These are phyloP conservation scores for Aspergillus ochraceus DNA, from an alignment of 2,329 filamentous ascomycete genomes.

Conservation along the genomic window DNA sequence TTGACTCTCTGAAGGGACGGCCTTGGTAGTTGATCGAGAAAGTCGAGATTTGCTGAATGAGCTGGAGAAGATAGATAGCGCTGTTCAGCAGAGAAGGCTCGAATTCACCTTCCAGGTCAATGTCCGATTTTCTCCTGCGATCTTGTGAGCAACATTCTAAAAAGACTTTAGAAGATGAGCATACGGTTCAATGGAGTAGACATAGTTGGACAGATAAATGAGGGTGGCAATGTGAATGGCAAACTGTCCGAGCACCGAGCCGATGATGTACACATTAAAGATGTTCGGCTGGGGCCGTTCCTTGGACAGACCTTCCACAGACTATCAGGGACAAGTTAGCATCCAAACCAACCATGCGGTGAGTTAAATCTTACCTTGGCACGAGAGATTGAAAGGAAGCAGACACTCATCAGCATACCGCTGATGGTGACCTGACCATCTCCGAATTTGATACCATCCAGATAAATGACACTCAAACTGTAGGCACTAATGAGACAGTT, in stretches of 20 bases:
- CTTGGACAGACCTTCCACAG: slow-evolving; percentile 92
- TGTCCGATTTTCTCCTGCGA: slow-evolving; percentile 55
- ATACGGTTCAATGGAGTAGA: slow-evolving; percentile 82
- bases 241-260: slow-evolving; percentile 95
- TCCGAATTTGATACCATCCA: slow-evolving; percentile 98
- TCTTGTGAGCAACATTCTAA: slow-evolving; percentile 29
- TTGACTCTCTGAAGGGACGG: slow-evolving; percentile 92
- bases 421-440: slow-evolving; percentile 98
- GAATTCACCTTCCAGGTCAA: slow-evolving; percentile 95
- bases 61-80: slow-evolving; percentile 92
- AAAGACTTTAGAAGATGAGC: slow-evolving; percentile 37
- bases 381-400: slow-evolving; percentile 97
- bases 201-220: slow-evolving; percentile 89
- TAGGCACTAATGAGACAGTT: slow-evolving; percentile 99
- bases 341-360: background rate
- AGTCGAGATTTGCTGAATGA: slow-evolving; percentile 98
- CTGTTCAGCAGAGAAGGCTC: slow-evolving; percentile 91
- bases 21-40: slow-evolving; percentile 99
- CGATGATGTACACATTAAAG: slow-evolving; percentile 98
- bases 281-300: slow-evolving; percentile 98
- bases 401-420: slow-evolving; percentile 99
- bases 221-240: slow-evolving; percentile 91
- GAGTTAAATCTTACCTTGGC: slow-evolving; percentile 63
- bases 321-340: slow-evolving; percentile 44
- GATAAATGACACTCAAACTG: slow-evolving; percentile 91